These are phyloP conservation scores for Clonostachys byssicola DNA, from an alignment of 2,329 filamentous ascomycete species.

Conservation along the genomic window DNA sequence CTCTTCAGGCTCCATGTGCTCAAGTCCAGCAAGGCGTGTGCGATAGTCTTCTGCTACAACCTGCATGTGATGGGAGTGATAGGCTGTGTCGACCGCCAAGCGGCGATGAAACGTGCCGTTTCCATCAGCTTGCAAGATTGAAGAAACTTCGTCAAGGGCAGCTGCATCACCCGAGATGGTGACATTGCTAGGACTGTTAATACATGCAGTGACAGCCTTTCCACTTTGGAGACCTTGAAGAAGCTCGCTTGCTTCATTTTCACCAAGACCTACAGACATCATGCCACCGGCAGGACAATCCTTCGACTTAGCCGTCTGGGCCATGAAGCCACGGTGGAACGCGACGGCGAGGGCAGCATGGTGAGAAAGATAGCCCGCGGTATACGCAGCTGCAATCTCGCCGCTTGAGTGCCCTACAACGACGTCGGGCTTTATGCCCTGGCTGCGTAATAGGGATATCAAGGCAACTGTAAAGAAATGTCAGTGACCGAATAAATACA, in stretches of 20 bases:
- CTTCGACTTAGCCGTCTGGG: constrained; percentile 10
- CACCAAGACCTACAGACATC: constrained; percentile 26
- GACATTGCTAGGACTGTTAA: constrained; percentile 41
- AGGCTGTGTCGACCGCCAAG: constrained; percentile 16
- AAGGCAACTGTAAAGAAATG: constrained; percentile 19
- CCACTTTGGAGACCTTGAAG: constrained; percentile 10
- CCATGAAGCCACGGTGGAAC: constrained; percentile 5
- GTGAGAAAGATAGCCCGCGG: constrained; percentile 14
- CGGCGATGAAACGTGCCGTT: constrained; percentile 3
- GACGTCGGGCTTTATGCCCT: constrained; percentile 15
- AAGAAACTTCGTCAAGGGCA: constrained; percentile 5
- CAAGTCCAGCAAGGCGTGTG: neutral
- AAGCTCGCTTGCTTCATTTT: constrained; percentile 15
- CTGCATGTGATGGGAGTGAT: constrained; percentile 21
- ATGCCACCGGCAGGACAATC: constrained; percentile 15
- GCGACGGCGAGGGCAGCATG: constrained; percentile 1
- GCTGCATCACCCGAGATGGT: constrained; percentile 40
- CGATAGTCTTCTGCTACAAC: constrained; percentile 4
- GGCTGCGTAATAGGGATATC: constrained; percentile 21
- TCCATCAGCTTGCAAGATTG: neutral
- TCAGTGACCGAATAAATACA: too few relatives aligned
- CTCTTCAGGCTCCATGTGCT: neutral
- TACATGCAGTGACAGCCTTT: constrained; percentile 24
- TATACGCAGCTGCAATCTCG: constrained; percentile 31
- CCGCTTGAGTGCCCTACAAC: constrained; percentile 31